Evolutionary conservation across 2,329 filamentous ascomycete species (phyloP), one percentile per base, ranked within the genome.

Genomic region (Phoma sp.): DNA sequence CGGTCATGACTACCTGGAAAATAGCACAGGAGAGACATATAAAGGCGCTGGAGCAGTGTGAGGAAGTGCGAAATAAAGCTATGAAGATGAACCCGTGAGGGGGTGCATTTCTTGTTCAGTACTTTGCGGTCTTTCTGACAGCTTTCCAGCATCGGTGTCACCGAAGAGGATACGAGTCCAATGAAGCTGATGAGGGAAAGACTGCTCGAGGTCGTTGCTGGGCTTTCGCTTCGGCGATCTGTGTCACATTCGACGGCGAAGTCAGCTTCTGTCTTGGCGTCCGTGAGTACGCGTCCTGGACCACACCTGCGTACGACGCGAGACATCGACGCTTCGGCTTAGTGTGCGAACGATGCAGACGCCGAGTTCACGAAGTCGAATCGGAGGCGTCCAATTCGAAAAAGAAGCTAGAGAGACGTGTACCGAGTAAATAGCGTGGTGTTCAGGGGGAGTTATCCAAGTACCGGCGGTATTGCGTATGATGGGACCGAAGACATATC

Each of bases 21-120:
- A 71, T 80, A 7, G 84, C 84, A 7, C 84, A 82, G 56, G 81
- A 84, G 38, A 80, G 80, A 55, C 89, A 92, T 66, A 80, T 83
- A 52, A 71, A 78, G 52, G 81, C 82, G 8, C 75, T 91, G 52
- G 59, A 64, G 46, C 61, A 66, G 56, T 74, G 70, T 47, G 65
- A 69, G 49, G 67, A 70, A 42, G 60, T 70, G n/a, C 59, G 68
- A 7, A 67, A 68, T 40, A 69, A 69, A 56, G 60, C 66, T 6
- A 63, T 67, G 41, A 71, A 68, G 63, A 36, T 67, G 64, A 64
- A 63, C 47, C 60, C 64, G 57, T 48, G 48, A 52, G 52, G 41
- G 8, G 25, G 25, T 37, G 32, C 8, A 37, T 13, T 13, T 33
- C 18, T 38, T 24, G 22, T 22, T 23, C 18, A 22, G 23, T 8